These are phyloP conservation scores for Imleria badia DNA, from an alignment of 768 basidiomycete species.

Conservation along the genomic window DNA sequence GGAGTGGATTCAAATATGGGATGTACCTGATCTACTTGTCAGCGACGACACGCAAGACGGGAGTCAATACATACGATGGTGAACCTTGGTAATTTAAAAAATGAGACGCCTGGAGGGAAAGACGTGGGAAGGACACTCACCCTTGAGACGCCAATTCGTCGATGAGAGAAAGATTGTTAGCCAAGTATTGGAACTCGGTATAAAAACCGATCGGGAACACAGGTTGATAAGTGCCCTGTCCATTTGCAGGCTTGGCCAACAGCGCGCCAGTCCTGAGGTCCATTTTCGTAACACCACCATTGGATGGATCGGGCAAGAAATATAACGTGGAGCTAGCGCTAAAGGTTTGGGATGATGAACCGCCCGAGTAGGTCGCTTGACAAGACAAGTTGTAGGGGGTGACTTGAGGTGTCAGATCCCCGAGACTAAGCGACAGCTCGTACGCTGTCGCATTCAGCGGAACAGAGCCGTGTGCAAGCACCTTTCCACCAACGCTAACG, in stretches of 20 bases:
- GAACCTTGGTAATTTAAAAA: not conserved
- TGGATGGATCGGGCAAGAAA: slow-evolving; percentile 47
- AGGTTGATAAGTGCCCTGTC: slow-evolving; percentile 47
- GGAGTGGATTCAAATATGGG: slow-evolving; percentile 65
- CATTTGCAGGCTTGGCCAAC: slow-evolving; percentile 48
- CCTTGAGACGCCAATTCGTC: slow-evolving; percentile 34
- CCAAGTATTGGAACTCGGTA: slow-evolving; percentile 41
- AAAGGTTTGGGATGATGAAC: slow-evolving; percentile 45
- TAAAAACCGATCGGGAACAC: slow-evolving; percentile 47
- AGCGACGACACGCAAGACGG: not conserved
- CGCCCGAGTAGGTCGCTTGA: slow-evolving; percentile 20
- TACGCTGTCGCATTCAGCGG: slow-evolving; percentile 52
- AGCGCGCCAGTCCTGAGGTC: slow-evolving; percentile 57
- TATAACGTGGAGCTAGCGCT: slow-evolving; percentile 42
- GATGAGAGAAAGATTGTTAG: slow-evolving; percentile 20
- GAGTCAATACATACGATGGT: slow-evolving; percentile 30
- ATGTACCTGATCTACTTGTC: slow-evolving; percentile 48
- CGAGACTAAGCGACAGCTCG: slow-evolving; percentile 48
- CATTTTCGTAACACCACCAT: slow-evolving; percentile 57
- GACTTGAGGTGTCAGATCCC: slow-evolving; percentile 41
- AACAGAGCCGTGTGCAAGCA: slow-evolving; percentile 44
- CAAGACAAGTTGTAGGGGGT: slow-evolving; percentile 32
- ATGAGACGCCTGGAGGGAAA: not conserved
- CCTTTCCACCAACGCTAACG: slow-evolving; percentile 44
- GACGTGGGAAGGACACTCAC: slow-evolving; percentile 11